phyloP scores from a whole-genome alignment of 768 basidiomycete species.

The Cystofilobasidium ferigula region DNA sequence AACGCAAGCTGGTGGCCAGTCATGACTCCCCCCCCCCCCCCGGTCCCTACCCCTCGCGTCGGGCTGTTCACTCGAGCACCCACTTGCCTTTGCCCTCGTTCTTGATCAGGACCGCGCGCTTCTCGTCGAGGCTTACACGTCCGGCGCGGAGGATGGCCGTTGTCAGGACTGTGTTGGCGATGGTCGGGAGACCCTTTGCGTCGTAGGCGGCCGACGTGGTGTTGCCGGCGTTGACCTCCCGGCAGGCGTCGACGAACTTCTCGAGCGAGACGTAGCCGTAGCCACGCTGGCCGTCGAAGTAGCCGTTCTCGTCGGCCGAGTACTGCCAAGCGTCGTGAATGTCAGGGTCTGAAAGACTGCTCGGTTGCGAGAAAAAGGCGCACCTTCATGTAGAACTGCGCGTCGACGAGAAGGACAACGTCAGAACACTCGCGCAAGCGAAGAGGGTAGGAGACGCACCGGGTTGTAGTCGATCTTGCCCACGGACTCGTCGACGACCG shows the following conservation, averaged over 20 bases:
- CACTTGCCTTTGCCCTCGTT: not conserved
- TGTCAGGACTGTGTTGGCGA: conserved; percentile 56
- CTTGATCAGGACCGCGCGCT: not conserved
- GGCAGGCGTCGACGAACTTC: conserved; percentile 77
- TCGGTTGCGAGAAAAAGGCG: conserved; percentile 62
- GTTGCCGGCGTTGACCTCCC: conserved; percentile 61
- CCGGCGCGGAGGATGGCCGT: conserved; percentile 67
- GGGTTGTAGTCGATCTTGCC: conserved; percentile 47
- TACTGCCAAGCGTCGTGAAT: too few relatives aligned
- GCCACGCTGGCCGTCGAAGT: conserved; percentile 87
- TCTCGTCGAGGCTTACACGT: conserved; percentile 75
- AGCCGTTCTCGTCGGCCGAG: conserved; percentile 58
- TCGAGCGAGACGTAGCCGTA: conserved; percentile 85
- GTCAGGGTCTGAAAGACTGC: not conserved
- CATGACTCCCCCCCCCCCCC: too few relatives aligned
- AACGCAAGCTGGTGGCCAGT: too few relatives aligned
- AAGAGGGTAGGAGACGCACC: too few relatives aligned
- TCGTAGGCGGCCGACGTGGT: conserved; percentile 64
- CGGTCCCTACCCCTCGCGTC: too few relatives aligned
- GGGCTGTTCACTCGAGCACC: not conserved
- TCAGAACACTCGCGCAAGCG: too few relatives aligned
- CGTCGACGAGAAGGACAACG: too few relatives aligned
- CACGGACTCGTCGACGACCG: conserved; percentile 70
- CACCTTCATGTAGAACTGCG: conserved; percentile 71
- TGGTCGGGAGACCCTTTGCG: conserved; percentile 68